These are phyloP conservation scores for Glonium stellatum DNA, from an alignment of 495 filamentous ascomycete genomes.

Conservation along the genomic window DNA sequence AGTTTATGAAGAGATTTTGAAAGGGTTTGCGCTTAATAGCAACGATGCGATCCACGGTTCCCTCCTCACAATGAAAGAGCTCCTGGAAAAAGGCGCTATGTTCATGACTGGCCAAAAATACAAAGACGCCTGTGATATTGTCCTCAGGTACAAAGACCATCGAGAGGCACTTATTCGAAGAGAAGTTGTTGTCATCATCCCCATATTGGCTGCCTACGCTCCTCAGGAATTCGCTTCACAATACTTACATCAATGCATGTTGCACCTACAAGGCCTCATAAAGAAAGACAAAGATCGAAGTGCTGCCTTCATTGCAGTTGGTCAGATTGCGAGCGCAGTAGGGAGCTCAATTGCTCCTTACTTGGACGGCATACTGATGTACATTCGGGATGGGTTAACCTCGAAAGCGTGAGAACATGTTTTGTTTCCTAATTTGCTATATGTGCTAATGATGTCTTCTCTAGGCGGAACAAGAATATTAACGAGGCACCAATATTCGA, in stretches of 20 bases:
- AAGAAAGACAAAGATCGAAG: constrained; percentile 92
- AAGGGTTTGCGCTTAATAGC: constrained; percentile 69
- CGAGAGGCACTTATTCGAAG: constrained; percentile 78
- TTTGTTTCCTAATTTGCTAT: constrained; percentile 13
- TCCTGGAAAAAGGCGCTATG: constrained; percentile 91
- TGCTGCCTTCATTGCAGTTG: constrained; percentile 88
- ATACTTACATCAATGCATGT: constrained; percentile 94
- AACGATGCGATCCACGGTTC: constrained; percentile 86
- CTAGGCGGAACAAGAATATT: constrained; percentile 61
- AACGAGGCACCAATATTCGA: constrained; percentile 92
- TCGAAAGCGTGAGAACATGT: constrained; percentile 57
- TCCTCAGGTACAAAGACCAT: constrained; percentile 84
- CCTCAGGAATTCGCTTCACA: constrained; percentile 73
- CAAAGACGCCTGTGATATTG: constrained; percentile 77
- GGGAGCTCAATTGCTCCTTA: constrained; percentile 91
- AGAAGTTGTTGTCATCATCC: constrained; percentile 82
- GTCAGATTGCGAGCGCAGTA: constrained; percentile 91
- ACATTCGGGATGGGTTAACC: constrained; percentile 83
- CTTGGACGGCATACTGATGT: constrained; percentile 83
- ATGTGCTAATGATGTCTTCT: constrained; percentile 27
- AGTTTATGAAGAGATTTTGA: constrained; percentile 74
- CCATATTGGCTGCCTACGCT: constrained; percentile 85
- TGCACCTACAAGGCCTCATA: constrained; percentile 88
- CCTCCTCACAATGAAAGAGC: constrained; percentile 80
- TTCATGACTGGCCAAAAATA: constrained; percentile 83